phyloP scores from a whole-genome alignment of 345 rosid genomes.

The Euphorbia tirucalli region DNA sequence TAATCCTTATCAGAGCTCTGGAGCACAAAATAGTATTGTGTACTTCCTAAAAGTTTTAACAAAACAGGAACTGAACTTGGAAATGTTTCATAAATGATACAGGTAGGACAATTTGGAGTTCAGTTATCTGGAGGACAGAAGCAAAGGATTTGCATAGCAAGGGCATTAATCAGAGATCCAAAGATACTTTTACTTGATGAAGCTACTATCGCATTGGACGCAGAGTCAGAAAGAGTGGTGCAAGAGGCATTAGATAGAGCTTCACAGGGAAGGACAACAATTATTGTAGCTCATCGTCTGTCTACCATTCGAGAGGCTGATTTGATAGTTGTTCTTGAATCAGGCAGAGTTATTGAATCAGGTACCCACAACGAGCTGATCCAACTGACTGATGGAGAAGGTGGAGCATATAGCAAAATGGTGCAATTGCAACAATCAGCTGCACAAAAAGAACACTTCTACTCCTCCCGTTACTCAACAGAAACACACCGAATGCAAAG shows the following conservation, averaged over 20 bases:
- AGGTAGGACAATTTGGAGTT: constrained; percentile 52
- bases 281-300: constrained; percentile 50
- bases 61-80: background rate
- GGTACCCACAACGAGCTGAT: constrained; percentile 51
- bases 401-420: constrained; percentile 37
- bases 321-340: constrained; percentile 39
- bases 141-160: constrained; percentile 57
- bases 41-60: background rate
- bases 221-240: constrained; percentile 43
- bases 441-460: constrained; percentile 21
- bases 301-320: constrained; percentile 44
- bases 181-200: constrained; percentile 42
- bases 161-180: constrained; percentile 50
- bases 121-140: constrained; percentile 59
- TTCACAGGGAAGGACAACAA: constrained; percentile 45
- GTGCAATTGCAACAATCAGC: constrained; percentile 33
- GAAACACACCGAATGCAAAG: background rate
- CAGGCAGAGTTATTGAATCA: constrained; percentile 42
- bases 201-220: constrained; percentile 52
- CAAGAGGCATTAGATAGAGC: constrained; percentile 54
- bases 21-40: constrained; percentile 1
- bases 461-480: too few relatives aligned
- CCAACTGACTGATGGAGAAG: constrained; percentile 34
- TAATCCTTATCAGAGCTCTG: too few relatives aligned
- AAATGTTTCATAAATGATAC: constrained; percentile 4